Evolutionary conservation across 768 basidiomycete genomes (phyloP).

Genomic region (Mycena olivaceomarginata): DNA sequence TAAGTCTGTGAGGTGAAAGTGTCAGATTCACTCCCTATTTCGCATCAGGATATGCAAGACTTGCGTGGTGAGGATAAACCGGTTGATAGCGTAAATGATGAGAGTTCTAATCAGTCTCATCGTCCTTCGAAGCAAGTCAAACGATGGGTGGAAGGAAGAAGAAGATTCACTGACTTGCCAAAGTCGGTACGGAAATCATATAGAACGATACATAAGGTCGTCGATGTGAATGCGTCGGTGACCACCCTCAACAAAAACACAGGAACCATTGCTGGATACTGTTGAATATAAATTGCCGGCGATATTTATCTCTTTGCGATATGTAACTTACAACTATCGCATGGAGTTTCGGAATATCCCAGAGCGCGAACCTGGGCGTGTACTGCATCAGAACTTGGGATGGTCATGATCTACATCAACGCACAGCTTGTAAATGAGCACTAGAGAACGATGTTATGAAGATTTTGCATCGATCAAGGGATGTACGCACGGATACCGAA

Average conservation of each 20-base stretch:
- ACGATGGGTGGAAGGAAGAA: not conserved
- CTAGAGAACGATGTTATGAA: not conserved
- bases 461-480: not conserved
- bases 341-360: not conserved
- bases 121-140: not conserved
- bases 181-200: not conserved
- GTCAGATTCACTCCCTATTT: not conserved
- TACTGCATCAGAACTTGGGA: not conserved
- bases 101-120: not conserved
- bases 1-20: not conserved
- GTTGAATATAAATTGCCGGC: not conserved
- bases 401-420: not conserved
- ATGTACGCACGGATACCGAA: not conserved
- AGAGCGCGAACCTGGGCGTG: not conserved
- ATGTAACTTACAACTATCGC: not conserved
- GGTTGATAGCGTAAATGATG: not conserved
- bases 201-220: not conserved
- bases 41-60: not conserved
- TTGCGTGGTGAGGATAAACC: conserved; percentile 3
- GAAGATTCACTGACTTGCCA: not conserved
- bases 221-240: not conserved
- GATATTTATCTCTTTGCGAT: not conserved
- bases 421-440: not conserved
- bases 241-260: not conserved
- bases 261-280: not conserved